Evolutionary conservation across 1,139 yeast genomes (phyloP), one percentile per base, ranked within the genome.

Genomic region (Kodamaea arcana): DNA sequence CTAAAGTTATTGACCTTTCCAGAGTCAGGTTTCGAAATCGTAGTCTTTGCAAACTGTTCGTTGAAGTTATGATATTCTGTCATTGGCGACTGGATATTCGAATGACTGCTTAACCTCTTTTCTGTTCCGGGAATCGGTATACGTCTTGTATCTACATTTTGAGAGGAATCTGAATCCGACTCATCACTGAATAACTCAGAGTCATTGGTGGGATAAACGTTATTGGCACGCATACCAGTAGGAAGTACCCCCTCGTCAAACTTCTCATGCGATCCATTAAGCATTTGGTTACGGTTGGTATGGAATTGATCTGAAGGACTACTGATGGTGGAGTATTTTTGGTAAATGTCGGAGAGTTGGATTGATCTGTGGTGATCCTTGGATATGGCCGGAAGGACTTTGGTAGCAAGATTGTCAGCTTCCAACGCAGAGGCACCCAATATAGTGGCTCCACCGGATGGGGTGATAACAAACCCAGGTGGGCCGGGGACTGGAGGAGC

Each of bases 11-110:
- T 32, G n/a, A 41, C 25, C 13, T 32, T 36, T 4, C 30, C 30
- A n/a, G 28, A 25, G 4, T 25, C 28, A 5, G n/a, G 30, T 14
- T 27, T 20, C 15, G 30, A 17, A 18, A 13, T 24, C 9, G 14
- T 30, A 10, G 52, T 50, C 39, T 54, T 54, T 26, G 58, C 57
- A 45, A 71, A 72, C 37, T 72, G 73, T 30, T 65, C 64, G 45
- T 69, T 70, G 52, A 76, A 73, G 42, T 74, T 79, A 24, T 72
- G 55, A 48, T 73, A 75, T 42, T 78, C 80, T 1, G 81, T 65
- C 62, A 60, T 62, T n/a, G 75, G 75, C 2, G 72, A 65, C 33
- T 62, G 64, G 18, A 68, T 72, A 6, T 72, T 65, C 2, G 73
- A 64, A 42, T 62, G 55, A 37, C 70, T 62, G 36, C 63, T 58